Evolutionary conservation across 2,329 filamentous ascomycete genomes (phyloP), one percentile per base, ranked within the genome.

Genomic region (Xylaria sp.): DNA sequence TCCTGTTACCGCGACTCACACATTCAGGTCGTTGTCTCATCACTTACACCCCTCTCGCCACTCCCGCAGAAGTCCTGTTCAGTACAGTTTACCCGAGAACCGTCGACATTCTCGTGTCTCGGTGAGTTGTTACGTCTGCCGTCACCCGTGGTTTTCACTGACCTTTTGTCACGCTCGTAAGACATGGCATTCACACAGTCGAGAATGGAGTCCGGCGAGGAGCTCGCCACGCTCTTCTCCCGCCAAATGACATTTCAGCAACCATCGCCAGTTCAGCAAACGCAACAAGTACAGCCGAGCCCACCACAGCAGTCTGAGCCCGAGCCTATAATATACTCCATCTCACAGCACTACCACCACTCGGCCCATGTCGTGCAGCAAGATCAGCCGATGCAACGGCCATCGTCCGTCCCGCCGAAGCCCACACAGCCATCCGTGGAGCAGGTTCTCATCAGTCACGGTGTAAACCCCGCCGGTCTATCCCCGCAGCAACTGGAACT

Each of bases 311-410:
- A 46, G 11, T 13, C 13, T n/a, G 73, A 70, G 57, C 71, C 69
- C 50, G 74, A 75, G 59, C 77, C 75, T 52, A 87, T 90, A 63
- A 79, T 83, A 63, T 95, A 94, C 76, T 86, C 82, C 60, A 84
- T 90, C 66, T 89, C 90, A 8, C 87, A 90, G 70, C 91, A 96
- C 73, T 96, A 96, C 73, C 88, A 88, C 65, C 91, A 92, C 71
- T 91, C 90, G 7, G 79, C 88, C 50, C 90, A 95, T 71, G 71
- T 87, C 62, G 78, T 71, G 52, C 74, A 75, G 18, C 77, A 79
- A 57, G 72, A 75, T 18, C 67, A 70, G 57, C 68, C 67, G 52
- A 67, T 73, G 1, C 75, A 76, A 60, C 75, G 79, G 54, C 78
- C 76, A 18, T 80, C 79, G 19, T 85, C 80, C 11, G 80, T 81